These are phyloP conservation scores for Paraphoma sp. DNA, from an alignment of 2,329 filamentous ascomycete species.

Conservation along the genomic window DNA sequence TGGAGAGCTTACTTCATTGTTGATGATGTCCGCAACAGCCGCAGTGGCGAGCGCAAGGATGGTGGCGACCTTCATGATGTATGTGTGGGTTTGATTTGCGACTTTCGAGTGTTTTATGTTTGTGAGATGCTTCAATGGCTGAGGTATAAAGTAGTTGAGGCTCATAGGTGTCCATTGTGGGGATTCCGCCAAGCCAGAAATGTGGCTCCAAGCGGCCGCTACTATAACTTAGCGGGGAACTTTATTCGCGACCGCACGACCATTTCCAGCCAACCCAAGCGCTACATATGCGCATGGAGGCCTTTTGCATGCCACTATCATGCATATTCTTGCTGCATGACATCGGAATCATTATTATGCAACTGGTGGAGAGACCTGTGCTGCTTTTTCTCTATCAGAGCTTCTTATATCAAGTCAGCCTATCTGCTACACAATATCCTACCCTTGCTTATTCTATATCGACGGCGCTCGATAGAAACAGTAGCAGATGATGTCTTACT, in stretches of 20 bases:
- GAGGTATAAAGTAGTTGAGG: conserved; percentile 7
- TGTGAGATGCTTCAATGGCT: conserved; percentile 8
- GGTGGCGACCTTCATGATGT: conserved; percentile 54
- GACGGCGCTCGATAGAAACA: too few species aligned
- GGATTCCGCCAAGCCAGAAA: conserved; percentile 9
- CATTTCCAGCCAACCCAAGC: neutral
- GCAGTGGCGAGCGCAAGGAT: conserved; percentile 59
- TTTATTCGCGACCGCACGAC: neutral
- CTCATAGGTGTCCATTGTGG: conserved; percentile 17
- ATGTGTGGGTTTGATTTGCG: neutral
- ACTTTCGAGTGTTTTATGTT: conserved; percentile 1
- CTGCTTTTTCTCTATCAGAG: too few species aligned
- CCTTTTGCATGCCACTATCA: neutral
- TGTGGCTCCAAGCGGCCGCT: neutral
- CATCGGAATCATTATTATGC: too few species aligned
- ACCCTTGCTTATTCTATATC: too few species aligned
- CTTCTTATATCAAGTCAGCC: too few species aligned
- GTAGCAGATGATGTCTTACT: too few species aligned
- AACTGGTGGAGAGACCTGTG: too few species aligned
- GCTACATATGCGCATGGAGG: neutral
- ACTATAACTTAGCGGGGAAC: neutral
- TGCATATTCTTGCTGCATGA: too few species aligned
- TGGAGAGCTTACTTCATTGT: conserved; percentile 33
- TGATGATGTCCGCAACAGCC: conserved; percentile 43
- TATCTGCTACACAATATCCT: too few species aligned